Evolutionary conservation across 371 early-diverging fungal species (phyloP).

Genomic region (Coemansia sp.): DNA sequence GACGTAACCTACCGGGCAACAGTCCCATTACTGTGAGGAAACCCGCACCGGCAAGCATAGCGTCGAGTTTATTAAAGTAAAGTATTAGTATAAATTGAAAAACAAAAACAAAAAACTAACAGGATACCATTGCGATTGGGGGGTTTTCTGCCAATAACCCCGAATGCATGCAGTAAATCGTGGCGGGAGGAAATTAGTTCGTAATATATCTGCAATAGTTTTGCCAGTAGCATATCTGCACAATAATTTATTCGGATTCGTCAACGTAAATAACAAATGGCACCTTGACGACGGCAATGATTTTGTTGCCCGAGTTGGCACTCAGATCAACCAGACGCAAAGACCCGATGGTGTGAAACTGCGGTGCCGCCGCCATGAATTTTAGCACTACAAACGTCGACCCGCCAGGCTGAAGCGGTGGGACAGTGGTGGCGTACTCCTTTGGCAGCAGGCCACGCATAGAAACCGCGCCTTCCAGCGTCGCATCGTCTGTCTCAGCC

Average conservation of each 20-base stretch:
- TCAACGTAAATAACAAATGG: slow-evolving; percentile 44
- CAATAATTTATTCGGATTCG: background rate
- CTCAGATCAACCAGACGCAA: slow-evolving; percentile 33
- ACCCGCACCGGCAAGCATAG: slow-evolving; percentile 33
- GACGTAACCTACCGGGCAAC: slow-evolving; percentile 18
- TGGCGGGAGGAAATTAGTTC: background rate
- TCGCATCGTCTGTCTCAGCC: background rate
- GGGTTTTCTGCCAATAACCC: no score
- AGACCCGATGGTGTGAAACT: slow-evolving; percentile 31
- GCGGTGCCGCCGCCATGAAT: slow-evolving; percentile 40
- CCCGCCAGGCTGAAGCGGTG: slow-evolving; percentile 32
- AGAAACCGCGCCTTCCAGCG: background rate
- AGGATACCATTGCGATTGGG: background rate
- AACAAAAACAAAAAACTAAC: background rate
- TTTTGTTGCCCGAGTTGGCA: slow-evolving; percentile 18
- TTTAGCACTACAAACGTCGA: slow-evolving; percentile 24
- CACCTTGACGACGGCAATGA: slow-evolving; percentile 21
- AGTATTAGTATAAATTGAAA: background rate
- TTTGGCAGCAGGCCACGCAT: slow-evolving; percentile 21
- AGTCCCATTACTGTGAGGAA: slow-evolving; percentile 32
- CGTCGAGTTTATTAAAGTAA: background rate
- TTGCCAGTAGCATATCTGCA: slow-evolving; percentile 1
- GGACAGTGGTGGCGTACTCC: slow-evolving; percentile 20
- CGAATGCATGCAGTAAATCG: no score
- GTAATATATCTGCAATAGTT: background rate